A percentile compares a stretch with the other conserved stretches of the same genome.
Conservation (phyloP, 805 yeast genomes). For the Komagataella ulmi region DNA sequence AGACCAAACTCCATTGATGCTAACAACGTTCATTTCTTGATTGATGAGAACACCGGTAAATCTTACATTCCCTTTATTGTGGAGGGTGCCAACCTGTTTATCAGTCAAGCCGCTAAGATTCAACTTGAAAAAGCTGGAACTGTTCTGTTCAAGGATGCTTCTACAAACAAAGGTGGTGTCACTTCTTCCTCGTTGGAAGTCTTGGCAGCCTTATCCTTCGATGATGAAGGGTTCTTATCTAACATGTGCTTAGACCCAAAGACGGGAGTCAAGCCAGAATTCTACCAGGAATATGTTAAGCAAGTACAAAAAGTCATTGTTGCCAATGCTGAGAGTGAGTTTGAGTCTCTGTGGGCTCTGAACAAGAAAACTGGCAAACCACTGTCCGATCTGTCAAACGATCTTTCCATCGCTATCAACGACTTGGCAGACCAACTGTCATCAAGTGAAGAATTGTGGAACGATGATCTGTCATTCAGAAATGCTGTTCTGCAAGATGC, state of each 20-base stretch:
- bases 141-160: constrained; percentile 84
- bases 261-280: constrained; percentile 44
- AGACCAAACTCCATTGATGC: constrained; percentile 94
- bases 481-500: constrained; percentile 64
- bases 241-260: constrained; percentile 64
- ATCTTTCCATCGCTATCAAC: constrained; percentile 71
- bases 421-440: constrained; percentile 78
- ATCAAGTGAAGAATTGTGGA: constrained; percentile 71
- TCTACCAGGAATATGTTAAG: constrained; percentile 73
- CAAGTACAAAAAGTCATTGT: constrained; percentile 71
- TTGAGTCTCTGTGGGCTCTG: constrained; percentile 76
- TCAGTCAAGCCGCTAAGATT: constrained; percentile 88
- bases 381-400: constrained; percentile 62
- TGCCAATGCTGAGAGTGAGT: constrained; percentile 72
- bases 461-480: constrained; percentile 64
- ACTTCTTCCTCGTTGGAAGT: constrained; percentile 95
- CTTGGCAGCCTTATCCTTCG: constrained; percentile 83
- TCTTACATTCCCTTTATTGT: constrained; percentile 76
- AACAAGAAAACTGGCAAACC: constrained; percentile 52
- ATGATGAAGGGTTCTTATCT: constrained; percentile 66
- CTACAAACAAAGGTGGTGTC: constrained; percentile 97
- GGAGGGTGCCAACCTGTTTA: constrained; percentile 94
- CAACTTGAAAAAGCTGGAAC: constrained; percentile 80
- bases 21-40: constrained; percentile 58
- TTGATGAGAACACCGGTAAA: constrained; percentile 67